Evolutionary conservation across 306 rosid genomes (phyloP).

Genomic region (Medicago arabica): DNA sequence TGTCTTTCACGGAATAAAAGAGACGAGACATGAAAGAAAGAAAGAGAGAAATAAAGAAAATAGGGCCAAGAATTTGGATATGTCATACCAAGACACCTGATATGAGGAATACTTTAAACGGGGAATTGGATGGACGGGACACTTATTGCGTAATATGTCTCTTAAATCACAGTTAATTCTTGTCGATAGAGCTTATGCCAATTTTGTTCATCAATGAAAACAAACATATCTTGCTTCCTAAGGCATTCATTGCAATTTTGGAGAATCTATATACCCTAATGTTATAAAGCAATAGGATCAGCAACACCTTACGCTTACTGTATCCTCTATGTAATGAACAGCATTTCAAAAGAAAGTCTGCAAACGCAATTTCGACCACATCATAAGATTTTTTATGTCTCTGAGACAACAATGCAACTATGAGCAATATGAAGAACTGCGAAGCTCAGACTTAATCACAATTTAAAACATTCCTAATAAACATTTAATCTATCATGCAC

Average conservation of each 20-base stretch:
- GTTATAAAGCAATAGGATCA: slow-evolving; percentile 22
- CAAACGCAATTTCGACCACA: not conserved
- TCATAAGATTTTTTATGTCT: not conserved
- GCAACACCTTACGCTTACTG: slow-evolving; percentile 1
- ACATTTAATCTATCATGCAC: slow-evolving; percentile 6
- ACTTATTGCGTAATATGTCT: not conserved
- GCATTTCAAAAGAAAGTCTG: not conserved
- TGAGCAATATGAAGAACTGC: not conserved
- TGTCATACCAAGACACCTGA: not conserved
- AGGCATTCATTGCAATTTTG: not conserved
- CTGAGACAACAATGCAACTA: not conserved
- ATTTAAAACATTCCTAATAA: not conserved
- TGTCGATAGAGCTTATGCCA: not conserved
- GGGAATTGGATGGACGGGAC: not conserved
- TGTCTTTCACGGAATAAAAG: not conserved
- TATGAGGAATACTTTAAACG: slow-evolving; percentile 19
- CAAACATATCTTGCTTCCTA: not conserved
- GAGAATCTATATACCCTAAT: slow-evolving; percentile 10
- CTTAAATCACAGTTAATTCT: slow-evolving; percentile 18
- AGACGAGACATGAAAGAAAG: not conserved
- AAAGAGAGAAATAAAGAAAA: not conserved
- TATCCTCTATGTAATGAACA: not conserved
- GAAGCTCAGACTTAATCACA: not conserved
- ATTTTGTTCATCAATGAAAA: slow-evolving; percentile 1
- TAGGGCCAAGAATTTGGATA: not conserved